Evolutionary conservation across 2,329 filamentous ascomycete species (phyloP).

Genomic region (Colletotrichum liaoningense): DNA sequence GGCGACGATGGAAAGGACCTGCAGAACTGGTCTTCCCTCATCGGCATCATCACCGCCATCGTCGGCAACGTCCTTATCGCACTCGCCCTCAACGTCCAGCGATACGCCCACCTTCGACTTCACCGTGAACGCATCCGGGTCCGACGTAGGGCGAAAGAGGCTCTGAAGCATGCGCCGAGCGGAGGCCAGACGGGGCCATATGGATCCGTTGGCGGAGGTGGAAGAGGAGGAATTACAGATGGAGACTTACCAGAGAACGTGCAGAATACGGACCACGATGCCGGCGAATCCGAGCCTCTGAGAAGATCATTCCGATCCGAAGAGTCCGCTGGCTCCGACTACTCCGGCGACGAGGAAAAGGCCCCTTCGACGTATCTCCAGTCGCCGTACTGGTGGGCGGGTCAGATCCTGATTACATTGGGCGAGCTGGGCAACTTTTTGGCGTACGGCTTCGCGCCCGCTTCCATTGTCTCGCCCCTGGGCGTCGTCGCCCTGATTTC

Average conservation of each 20-base stretch:
- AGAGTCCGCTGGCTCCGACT: conserved; percentile 51
- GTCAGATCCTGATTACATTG: conserved; percentile 90
- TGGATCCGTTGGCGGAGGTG: conserved; percentile 45
- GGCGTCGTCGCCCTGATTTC: conserved; percentile 97
- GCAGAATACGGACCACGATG: conserved; percentile 44
- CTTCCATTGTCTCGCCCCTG: conserved; percentile 95
- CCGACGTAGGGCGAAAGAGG: conserved; percentile 64
- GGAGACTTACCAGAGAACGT: conserved; percentile 36
- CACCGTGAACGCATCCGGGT: conserved; percentile 75
- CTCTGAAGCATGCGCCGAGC: conserved; percentile 58
- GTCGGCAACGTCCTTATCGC: conserved; percentile 94
- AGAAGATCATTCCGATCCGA: conserved; percentile 61
- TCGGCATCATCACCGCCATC: conserved; percentile 94
- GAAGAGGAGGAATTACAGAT: conserved; percentile 17
- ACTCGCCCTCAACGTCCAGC: conserved; percentile 93
- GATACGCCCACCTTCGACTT: conserved; percentile 91
- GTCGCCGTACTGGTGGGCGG: conserved; percentile 96
- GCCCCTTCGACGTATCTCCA: conserved; percentile 80
- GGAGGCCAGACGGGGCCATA: conserved; percentile 45
- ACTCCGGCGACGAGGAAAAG: conserved; percentile 48
- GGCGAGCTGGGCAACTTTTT: conserved; percentile 97
- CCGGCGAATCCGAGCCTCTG: conserved; percentile 63
- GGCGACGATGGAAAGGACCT: conserved; percentile 59
- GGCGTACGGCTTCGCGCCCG: conserved; percentile 96
- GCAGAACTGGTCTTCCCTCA: conserved; percentile 88